A percentile compares a stretch with the other conserved stretches of the same genome.
Evolutionary conservation across 2,329 filamentous ascomycete species (phyloP).

Genomic region (Cordyceps farinosa): DNA sequence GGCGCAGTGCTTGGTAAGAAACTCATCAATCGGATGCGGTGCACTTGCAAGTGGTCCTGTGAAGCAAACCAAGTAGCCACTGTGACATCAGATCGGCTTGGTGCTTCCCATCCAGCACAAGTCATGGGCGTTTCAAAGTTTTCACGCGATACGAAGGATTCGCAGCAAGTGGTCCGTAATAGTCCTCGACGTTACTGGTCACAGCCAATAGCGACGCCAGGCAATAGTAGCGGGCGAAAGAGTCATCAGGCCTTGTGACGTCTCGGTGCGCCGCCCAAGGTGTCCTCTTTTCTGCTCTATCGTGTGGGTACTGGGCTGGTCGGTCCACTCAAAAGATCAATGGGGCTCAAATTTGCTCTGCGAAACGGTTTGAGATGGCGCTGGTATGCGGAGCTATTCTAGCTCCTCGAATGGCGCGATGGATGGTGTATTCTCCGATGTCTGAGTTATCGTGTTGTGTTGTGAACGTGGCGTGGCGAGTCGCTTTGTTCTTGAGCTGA

Average conservation of each 20-base stretch:
- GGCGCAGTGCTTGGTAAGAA: not conserved
- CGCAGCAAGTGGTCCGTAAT: not conserved
- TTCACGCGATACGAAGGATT: conserved; percentile 3
- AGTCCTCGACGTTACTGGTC: not conserved
- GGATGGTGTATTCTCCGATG: not conserved
- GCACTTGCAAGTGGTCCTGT: not conserved
- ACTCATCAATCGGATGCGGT: not conserved
- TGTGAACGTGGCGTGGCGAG: not conserved
- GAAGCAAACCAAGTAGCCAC: not conserved
- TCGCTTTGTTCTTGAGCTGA: not conserved
- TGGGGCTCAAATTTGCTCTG: conserved; percentile 10
- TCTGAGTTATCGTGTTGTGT: not conserved
- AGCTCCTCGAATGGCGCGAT: not conserved
- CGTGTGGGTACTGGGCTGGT: conserved; percentile 8
- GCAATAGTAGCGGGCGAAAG: not conserved
- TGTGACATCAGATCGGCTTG: not conserved
- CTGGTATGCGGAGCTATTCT: not conserved
- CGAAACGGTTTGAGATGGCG: not conserved
- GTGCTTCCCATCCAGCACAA: not conserved
- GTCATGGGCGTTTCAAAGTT: conserved; percentile 7
- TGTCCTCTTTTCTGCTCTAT: conserved; percentile 6
- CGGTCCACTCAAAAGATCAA: conserved; percentile 11
- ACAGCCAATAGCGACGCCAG: not conserved
- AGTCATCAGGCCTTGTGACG: conserved; percentile 14
- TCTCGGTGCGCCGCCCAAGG: not conserved